Evolutionary conservation across 2,329 filamentous ascomycete species (phyloP).

Genomic region (Myriosclerotinia duriaeana): DNA sequence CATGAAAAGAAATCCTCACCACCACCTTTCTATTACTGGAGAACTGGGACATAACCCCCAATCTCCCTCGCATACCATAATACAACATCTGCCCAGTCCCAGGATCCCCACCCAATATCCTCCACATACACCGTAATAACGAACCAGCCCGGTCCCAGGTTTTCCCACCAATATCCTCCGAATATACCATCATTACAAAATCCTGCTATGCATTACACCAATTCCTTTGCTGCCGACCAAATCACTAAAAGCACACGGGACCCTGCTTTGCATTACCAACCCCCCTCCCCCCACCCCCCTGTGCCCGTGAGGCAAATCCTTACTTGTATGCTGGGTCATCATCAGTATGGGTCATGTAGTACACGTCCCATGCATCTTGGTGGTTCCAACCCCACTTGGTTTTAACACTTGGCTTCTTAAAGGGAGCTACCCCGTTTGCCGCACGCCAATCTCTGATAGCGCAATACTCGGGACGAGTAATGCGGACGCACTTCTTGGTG

Average conservation of each 20-base stretch:
- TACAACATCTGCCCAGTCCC: neutral
- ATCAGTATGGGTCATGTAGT: neutral
- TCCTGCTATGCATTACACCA: neutral
- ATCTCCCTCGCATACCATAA: neutral
- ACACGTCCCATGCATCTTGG: neutral
- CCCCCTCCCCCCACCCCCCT: neutral
- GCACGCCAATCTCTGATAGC: neutral
- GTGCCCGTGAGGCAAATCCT: neutral
- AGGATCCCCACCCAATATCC: neutral
- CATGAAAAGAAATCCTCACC: neutral
- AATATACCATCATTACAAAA: neutral
- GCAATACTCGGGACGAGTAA: neutral
- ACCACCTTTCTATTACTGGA: neutral
- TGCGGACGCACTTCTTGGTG: neutral
- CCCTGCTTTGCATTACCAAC: neutral
- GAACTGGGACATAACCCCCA: neutral
- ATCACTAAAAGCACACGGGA: neutral
- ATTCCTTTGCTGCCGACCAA: neutral
- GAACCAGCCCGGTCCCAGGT: neutral
- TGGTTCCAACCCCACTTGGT: conserved; percentile 3
- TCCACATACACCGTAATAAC: neutral
- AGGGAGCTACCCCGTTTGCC: conserved; percentile 4
- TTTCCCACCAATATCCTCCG: neutral
- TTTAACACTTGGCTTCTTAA: neutral
- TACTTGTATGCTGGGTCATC: neutral